phyloP scores from a whole-genome alignment of 176 grass and related monocot genomes.

The Ensete glaucum region DNA sequence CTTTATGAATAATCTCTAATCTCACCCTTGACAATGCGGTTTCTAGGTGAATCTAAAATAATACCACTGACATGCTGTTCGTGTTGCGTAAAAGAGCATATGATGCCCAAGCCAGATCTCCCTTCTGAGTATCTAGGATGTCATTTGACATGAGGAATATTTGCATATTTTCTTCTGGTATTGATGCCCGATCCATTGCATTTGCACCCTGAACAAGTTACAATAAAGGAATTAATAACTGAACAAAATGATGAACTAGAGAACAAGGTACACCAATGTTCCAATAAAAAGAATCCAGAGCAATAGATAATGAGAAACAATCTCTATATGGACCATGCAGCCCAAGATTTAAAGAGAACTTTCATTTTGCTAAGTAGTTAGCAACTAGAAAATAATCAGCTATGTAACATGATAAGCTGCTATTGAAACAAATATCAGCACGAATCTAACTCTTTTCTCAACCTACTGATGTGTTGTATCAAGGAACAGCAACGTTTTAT shows the following conservation, averaged over 20 bases:
- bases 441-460: no score
- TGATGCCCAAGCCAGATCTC: slow-evolving; percentile 76
- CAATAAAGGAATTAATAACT: neutral
- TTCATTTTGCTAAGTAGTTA: no score
- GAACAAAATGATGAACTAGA: no score
- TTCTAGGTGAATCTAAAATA: slow-evolving; percentile 8
- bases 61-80: slow-evolving; percentile 82
- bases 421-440: no score
- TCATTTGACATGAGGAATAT: slow-evolving; percentile 64
- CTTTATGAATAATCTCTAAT: neutral
- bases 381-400: no score
- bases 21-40: neutral
- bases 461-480: no score
- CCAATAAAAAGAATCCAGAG: neutral
- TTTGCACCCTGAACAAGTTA: slow-evolving; percentile 54
- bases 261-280: neutral
- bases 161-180: slow-evolving; percentile 62
- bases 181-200: slow-evolving; percentile 40
- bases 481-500: no score
- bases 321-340: no score
- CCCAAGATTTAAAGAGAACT: no score
- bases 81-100: slow-evolving; percentile 74
- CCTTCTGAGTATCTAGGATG: slow-evolving; percentile 38
- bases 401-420: no score
- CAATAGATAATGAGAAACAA: no score